phyloP scores from a whole-genome alignment of 2,329 filamentous ascomycete genomes.

The Nothomitra cinnamomea region DNA sequence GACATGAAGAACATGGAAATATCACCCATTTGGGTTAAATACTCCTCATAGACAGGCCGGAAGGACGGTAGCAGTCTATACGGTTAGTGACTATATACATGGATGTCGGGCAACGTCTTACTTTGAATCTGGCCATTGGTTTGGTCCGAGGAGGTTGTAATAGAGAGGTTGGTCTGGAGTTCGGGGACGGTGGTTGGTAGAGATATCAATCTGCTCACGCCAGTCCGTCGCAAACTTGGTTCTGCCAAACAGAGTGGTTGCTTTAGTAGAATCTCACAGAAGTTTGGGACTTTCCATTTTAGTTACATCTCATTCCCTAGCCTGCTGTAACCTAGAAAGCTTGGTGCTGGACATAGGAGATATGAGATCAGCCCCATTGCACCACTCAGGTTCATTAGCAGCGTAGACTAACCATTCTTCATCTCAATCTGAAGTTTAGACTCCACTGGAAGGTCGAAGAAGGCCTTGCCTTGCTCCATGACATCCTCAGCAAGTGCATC shows the following conservation, averaged over 20 bases:
- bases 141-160: conserved; percentile 57
- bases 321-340: conserved; percentile 53
- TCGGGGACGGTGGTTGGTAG: conserved; percentile 57
- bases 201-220: conserved; percentile 75
- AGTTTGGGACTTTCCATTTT: background rate
- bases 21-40: conserved; percentile 57
- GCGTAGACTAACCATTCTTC: conserved; percentile 36
- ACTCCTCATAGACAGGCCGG: conserved; percentile 50
- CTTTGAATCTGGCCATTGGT: conserved; percentile 49
- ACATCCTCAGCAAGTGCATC: conserved; percentile 47
- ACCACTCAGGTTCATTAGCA: no score
- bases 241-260: conserved; percentile 35
- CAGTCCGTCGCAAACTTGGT: conserved; percentile 64
- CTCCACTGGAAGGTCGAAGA: conserved; percentile 59
- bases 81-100: conserved; percentile 17
- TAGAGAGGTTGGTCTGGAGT: conserved; percentile 46
- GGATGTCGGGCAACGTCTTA: background rate
- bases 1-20: conserved; percentile 60
- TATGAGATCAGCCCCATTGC: background rate
- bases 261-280: conserved; percentile 5
- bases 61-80: conserved; percentile 46
- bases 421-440: conserved; percentile 64
- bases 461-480: conserved; percentile 47
- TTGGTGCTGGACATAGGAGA: conserved; percentile 26
- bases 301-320: conserved; percentile 42